A percentile compares a stretch with the other conserved stretches of the same genome.
Evolutionary conservation across 2,329 filamentous ascomycete species (phyloP).

Genomic region (Oidium heveae): DNA sequence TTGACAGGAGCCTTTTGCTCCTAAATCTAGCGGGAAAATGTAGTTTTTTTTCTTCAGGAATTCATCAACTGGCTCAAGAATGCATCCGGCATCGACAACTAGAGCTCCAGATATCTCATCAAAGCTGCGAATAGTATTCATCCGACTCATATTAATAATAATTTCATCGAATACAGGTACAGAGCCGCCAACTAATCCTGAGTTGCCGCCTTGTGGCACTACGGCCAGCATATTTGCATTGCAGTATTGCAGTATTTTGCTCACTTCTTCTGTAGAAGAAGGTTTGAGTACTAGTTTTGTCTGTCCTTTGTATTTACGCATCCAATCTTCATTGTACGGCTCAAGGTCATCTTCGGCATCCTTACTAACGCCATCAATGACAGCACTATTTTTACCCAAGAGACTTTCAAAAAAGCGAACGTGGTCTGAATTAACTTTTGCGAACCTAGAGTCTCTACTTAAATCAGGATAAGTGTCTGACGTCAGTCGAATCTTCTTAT

Average conservation of each 20-base stretch:
- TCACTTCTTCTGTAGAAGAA: conserved; percentile 62
- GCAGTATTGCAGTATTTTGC: conserved; percentile 79
- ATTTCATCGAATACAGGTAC: conserved; percentile 98
- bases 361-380: conserved; percentile 60
- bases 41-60: conserved; percentile 62
- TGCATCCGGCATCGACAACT: conserved; percentile 72
- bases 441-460: conserved; percentile 54
- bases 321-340: conserved; percentile 92
- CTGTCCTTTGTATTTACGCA: conserved; percentile 93
- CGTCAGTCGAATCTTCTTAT: conserved; percentile 41
- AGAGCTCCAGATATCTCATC: conserved; percentile 81
- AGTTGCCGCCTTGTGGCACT: conserved; percentile 92
- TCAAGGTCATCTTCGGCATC: conserved; percentile 61
- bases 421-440: conserved; percentile 49
- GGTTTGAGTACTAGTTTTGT: conserved; percentile 72
- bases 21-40: conserved; percentile 91
- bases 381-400: conserved; percentile 52
- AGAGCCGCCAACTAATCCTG: conserved; percentile 80
- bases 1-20: conserved; percentile 90
- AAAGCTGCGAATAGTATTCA: conserved; percentile 80
- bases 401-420: conserved; percentile 59
- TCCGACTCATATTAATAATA: conserved; percentile 66
- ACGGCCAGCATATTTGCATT: conserved; percentile 81
- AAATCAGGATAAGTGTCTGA: conserved; percentile 67
- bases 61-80: conserved; percentile 71